Conservation (phyloP, 2,329 filamentous ascomycete genomes). For the Alternaria tenuissima region DNA sequence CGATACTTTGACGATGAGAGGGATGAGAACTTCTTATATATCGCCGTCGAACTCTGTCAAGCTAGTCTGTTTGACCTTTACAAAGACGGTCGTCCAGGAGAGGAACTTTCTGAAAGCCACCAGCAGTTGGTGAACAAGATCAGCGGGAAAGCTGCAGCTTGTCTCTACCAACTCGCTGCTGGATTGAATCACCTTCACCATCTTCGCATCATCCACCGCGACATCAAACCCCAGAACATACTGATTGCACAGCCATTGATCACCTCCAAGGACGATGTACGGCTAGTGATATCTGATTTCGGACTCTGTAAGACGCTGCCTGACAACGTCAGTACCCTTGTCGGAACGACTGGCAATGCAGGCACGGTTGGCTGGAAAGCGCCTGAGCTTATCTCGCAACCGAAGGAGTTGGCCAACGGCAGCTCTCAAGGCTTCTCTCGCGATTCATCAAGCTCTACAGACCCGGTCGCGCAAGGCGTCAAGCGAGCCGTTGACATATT, state of each 20-base stretch:
- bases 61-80: constrained; percentile 93
- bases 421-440: constrained; percentile 55
- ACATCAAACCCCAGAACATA: constrained; percentile 98
- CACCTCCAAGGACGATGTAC: constrained; percentile 73
- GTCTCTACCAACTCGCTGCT: constrained; percentile 87
- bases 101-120: constrained; percentile 66
- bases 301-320: constrained; percentile 97
- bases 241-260: constrained; percentile 76
- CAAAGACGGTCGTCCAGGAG: constrained; percentile 64
- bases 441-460: constrained; percentile 51
- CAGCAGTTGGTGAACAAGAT: constrained; percentile 75
- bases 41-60: constrained; percentile 91
- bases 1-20: constrained; percentile 94
- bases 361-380: constrained; percentile 97
- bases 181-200: constrained; percentile 90
- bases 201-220: constrained; percentile 93
- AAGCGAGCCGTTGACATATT: constrained; percentile 98
- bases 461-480: constrained; percentile 71
- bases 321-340: constrained; percentile 91
- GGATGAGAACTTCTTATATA: constrained; percentile 91
- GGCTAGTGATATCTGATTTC: constrained; percentile 97
- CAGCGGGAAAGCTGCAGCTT: constrained; percentile 77
- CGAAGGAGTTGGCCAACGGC: constrained; percentile 52
- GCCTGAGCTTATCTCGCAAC: constrained; percentile 81
- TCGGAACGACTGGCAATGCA: constrained; percentile 91